Conservation (phyloP, 164 flowering plant species). For the Annona squamosa region DNA sequence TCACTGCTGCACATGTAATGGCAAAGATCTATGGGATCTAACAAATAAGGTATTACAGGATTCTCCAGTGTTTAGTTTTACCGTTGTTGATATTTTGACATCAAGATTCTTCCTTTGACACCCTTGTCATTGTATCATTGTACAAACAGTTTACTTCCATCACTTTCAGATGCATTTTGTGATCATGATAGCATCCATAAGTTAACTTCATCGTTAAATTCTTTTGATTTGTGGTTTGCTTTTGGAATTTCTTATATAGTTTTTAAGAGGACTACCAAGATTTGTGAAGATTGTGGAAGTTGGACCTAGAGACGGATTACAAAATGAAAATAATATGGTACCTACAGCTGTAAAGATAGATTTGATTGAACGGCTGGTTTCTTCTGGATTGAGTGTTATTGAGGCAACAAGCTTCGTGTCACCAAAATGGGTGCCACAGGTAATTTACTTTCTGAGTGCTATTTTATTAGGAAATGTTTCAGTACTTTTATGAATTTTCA, state of each 20-base stretch:
- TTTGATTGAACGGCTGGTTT: slow-evolving; percentile 58
- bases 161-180: not conserved
- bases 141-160: not conserved
- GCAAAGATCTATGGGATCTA: slow-evolving; percentile 20
- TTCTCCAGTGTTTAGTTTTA: not conserved
- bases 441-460: slow-evolving; percentile 15
- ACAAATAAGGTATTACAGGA: slow-evolving; percentile 48
- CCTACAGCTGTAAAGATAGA: slow-evolving; percentile 82
- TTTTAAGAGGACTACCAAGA: slow-evolving; percentile 51
- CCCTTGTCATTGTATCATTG: not conserved
- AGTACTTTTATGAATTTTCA: too few species aligned
- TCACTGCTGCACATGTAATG: slow-evolving; percentile 32
- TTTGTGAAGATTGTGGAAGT: slow-evolving; percentile 98
- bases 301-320: slow-evolving; percentile 98
- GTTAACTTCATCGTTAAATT: not conserved
- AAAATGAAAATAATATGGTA: slow-evolving; percentile 86
- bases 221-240: not conserved
- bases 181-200: not conserved
- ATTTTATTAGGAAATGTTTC: not conserved
- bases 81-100: not conserved
- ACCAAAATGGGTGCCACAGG: slow-evolving; percentile 99
- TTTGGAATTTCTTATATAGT: slow-evolving; percentile 30
- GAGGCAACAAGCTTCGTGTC: slow-evolving; percentile 99
- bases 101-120: not conserved
- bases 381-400: slow-evolving; percentile 80